These are phyloP conservation scores for Hydrangea macrophylla DNA, from an alignment of 148 eudicot species.

Conservation along the genomic window DNA sequence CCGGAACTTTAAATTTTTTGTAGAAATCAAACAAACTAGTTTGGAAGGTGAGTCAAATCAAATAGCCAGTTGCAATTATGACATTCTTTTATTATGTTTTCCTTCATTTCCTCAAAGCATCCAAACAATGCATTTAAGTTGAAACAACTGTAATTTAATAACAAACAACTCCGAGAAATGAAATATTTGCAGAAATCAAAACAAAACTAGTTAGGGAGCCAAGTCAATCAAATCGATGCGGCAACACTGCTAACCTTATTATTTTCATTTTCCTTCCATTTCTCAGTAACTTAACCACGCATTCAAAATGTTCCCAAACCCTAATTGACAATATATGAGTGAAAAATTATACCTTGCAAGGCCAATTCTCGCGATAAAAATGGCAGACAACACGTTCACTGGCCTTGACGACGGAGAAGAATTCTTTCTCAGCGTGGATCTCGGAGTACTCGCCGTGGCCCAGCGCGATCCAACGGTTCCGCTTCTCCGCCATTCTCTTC, in stretches of 20 bases:
- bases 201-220: too few relatives aligned
- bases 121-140: not conserved
- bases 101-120: not conserved
- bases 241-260: too few relatives aligned
- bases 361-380: conserved; percentile 98
- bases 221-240: too few relatives aligned
- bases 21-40: too few relatives aligned
- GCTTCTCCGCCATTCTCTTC: conserved; percentile 97
- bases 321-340: not conserved
- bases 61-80: too few relatives aligned
- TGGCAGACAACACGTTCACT: conserved; percentile 94
- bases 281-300: too few relatives aligned
- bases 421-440: conserved; percentile 80
- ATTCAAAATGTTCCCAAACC: not conserved
- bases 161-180: too few relatives aligned
- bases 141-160: too few relatives aligned
- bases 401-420: conserved; percentile 76
- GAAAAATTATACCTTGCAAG: conserved; percentile 69
- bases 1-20: not conserved
- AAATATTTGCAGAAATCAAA: too few relatives aligned
- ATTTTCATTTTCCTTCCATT: too few relatives aligned
- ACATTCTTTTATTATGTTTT: not conserved
- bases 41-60: too few relatives aligned
- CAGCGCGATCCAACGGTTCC: conserved; percentile 71
- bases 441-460: conserved; percentile 95